Base-by-base conservation (phyloP, 768 basidiomycete species). In the Panaeolus papilionaceus region DNA sequence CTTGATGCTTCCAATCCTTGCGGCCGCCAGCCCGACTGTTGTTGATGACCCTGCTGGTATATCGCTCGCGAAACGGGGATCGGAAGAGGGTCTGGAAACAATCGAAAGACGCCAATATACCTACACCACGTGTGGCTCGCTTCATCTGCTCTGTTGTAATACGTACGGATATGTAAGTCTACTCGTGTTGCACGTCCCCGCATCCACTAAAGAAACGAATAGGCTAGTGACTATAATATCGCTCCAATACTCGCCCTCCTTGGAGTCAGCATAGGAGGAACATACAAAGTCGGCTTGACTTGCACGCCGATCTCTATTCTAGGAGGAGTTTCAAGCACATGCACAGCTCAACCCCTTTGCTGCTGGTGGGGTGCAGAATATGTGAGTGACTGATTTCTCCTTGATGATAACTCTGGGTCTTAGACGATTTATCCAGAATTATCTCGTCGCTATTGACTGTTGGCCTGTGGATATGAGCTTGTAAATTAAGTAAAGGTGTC, bases 281-380 rank as follows among this genome's bases (percentile, higher is more conserved):
- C 11, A 14, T 49, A 49, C 23, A 49, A 49, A 49, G 47, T 49
- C 9, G 47, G 47, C 11, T 9, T 49, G 23, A 23, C 3, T 9
- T 49, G 47, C 47, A 26, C 47, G 47, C 47, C 20, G 3, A 49
- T 23, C 23, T 23, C 23, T 23, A 23, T 23, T 23, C 23, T 23
- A 23, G 23, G 23, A 23, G 23, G 23, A 23, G 1, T 23, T 23
- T 23, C 23, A 23, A 23, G 23, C 23, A 23, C 23, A 23, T 23
- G 47, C 23, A 8, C 47, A 49, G 47, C 47, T 20, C 47, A 49
- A 12, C 47, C 47, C 3, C 47, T 49, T 4, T 49, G 47, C 20
- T 49, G 47, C 23, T 49, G 20, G 47, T 49, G 47, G 47, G 47
- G 47, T 49, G 47, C 23, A 12, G 4, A 49, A 49, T 49, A 49